Evolutionary conservation across 306 rosid genomes (phyloP).

Genomic region (Sesbania bispinosa): DNA sequence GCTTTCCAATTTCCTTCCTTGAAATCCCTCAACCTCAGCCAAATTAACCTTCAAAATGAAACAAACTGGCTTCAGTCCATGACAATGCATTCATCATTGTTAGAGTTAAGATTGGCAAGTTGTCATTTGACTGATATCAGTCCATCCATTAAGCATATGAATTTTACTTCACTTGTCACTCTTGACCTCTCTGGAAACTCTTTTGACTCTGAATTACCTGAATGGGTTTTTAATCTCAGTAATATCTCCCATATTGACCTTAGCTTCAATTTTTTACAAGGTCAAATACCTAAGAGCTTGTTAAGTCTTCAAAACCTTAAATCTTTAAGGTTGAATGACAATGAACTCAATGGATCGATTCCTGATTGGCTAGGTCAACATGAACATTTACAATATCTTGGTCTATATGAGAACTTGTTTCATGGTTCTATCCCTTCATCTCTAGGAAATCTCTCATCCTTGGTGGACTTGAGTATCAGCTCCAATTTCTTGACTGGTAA

Average conservation of each 20-base stretch:
- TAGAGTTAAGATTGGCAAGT: background rate
- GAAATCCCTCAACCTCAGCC: background rate
- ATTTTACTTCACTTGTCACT: constrained; percentile 11
- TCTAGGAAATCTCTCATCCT: too few relatives aligned
- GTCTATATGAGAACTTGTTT: background rate
- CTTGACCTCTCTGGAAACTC: background rate
- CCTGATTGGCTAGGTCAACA: too few relatives aligned
- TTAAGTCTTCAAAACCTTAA: background rate
- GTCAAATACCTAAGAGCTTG: background rate
- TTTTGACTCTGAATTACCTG: constrained; percentile 15
- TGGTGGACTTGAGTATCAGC: too few relatives aligned
- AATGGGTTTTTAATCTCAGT: constrained; percentile 21
- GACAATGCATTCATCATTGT: background rate
- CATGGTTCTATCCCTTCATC: constrained; percentile 18
- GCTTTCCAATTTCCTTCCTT: constrained; percentile 14
- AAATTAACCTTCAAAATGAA: background rate
- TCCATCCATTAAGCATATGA: background rate
- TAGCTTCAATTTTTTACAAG: too few relatives aligned
- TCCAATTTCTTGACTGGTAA: background rate
- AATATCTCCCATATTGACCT: background rate
- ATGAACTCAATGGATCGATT: background rate
- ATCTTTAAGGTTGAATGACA: background rate
- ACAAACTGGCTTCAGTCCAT: constrained; percentile 5
- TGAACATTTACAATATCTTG: constrained; percentile 13
- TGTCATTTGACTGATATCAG: background rate